These are phyloP conservation scores for Arabidopsis lyrata DNA, from an alignment of 441 rosid genomes.

Conservation along the genomic window DNA sequence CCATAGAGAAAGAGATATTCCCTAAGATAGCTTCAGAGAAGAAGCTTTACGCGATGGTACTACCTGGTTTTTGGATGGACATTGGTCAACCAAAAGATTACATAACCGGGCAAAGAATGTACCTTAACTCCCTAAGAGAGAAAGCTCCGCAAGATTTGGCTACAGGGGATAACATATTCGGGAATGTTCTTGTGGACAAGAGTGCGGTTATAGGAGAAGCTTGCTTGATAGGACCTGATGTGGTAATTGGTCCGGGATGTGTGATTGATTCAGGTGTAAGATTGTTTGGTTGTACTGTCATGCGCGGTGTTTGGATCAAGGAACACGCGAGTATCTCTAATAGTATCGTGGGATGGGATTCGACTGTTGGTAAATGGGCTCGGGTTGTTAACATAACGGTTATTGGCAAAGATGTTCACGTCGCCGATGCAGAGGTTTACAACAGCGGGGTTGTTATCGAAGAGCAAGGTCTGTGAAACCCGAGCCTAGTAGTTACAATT, in stretches of 20 bases:
- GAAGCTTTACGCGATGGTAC: conserved; percentile 65
- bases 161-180: conserved; percentile 50
- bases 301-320: conserved; percentile 62
- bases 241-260: conserved; percentile 65
- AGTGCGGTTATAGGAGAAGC: conserved; percentile 56
- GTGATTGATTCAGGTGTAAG: conserved; percentile 61
- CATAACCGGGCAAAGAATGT: conserved; percentile 60
- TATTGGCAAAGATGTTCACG: conserved; percentile 59
- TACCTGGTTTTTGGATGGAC: conserved; percentile 79
- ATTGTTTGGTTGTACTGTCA: conserved; percentile 56
- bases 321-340: conserved; percentile 60
- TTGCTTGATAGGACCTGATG: conserved; percentile 67
- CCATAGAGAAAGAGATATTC: conserved; percentile 73
- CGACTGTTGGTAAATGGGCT: conserved; percentile 66
- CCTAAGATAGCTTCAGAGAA: conserved; percentile 62
- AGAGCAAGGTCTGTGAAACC: background rate
- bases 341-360: conserved; percentile 73
- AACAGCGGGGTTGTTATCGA: conserved; percentile 8
- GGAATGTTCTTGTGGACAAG: conserved; percentile 61
- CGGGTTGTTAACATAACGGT: conserved; percentile 59
- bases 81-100: conserved; percentile 69
- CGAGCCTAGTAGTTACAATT: too few relatives aligned
- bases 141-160: conserved; percentile 44
- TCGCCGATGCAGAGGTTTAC: conserved; percentile 49
- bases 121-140: conserved; percentile 53